Evolutionary conservation across 805 yeast genomes (phyloP).

Genomic region (Kurtzmaniella cleridarum): DNA sequence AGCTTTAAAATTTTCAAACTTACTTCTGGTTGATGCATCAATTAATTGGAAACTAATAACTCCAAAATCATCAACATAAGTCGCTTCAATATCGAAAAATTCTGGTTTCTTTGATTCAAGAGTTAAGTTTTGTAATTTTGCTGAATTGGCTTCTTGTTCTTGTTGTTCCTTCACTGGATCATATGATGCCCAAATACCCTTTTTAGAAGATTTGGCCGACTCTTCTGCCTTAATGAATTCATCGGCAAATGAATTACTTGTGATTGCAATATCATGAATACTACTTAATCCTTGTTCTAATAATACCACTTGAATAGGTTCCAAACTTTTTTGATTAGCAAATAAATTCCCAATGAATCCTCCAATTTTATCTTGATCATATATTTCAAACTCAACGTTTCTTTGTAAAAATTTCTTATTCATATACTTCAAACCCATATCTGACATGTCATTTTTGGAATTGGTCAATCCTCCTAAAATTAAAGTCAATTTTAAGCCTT

Average conservation of each 20-base stretch:
- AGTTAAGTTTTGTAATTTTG: conserved; percentile 14
- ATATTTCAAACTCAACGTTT: conserved; percentile 65
- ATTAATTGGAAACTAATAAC: conserved; percentile 41
- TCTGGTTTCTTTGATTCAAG: conserved; percentile 25
- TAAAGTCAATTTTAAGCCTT: conserved; percentile 61
- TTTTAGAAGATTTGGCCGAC: conserved; percentile 45
- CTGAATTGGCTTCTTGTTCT: conserved; percentile 17
- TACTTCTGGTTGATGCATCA: conserved; percentile 31
- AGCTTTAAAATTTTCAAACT: conserved; percentile 40
- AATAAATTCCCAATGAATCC: conserved; percentile 73
- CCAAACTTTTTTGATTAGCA: conserved; percentile 39
- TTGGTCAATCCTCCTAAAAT: conserved; percentile 70
- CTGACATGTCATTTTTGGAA: conserved; percentile 32
- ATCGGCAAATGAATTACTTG: conserved; percentile 48
- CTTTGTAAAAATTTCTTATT: conserved; percentile 59
- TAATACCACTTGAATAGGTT: conserved; percentile 54
- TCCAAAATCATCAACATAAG: conserved; percentile 42
- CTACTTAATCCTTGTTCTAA: conserved; percentile 59
- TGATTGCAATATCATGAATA: conserved; percentile 60
- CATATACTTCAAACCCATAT: conserved; percentile 50
- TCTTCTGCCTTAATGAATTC: conserved; percentile 60
- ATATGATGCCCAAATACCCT: conserved; percentile 67
- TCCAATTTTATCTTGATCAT: conserved; percentile 70
- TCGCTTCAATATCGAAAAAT: conserved; percentile 49
- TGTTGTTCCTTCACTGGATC: conserved; percentile 37